Conservation (phyloP, 2,329 filamentous ascomycete species). For the Fusarium chuoi region DNA sequence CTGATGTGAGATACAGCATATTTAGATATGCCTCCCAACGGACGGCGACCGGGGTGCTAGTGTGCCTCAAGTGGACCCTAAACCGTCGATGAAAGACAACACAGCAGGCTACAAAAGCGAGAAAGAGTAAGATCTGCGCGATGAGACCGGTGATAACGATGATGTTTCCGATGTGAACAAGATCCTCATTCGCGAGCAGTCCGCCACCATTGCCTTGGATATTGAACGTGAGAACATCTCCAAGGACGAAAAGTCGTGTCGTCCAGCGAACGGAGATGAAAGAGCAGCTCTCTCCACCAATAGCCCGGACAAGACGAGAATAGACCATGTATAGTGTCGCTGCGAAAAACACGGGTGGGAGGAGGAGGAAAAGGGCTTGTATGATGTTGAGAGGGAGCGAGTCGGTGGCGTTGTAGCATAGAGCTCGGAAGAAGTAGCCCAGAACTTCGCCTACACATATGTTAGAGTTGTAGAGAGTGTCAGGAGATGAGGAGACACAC, state of each 20-base stretch:
- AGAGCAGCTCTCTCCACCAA: slow-evolving; percentile 2
- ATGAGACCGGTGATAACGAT: slow-evolving; percentile 12
- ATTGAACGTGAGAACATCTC: slow-evolving; percentile 24
- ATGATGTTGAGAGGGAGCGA: slow-evolving; percentile 24
- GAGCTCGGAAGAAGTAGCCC: slow-evolving; percentile 24
- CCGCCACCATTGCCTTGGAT: slow-evolving; percentile 22
- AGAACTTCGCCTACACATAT: slow-evolving; percentile 1
- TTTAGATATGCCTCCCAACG: slow-evolving; percentile 11
- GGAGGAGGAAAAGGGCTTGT: slow-evolving; percentile 23
- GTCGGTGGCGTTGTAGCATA: slow-evolving; percentile 13
- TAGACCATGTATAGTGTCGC: slow-evolving; percentile 35
- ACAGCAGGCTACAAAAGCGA: slow-evolving; percentile 14
- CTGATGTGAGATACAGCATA: slow-evolving; percentile 20
- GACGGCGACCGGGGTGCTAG: neutral
- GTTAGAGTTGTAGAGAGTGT: neutral
- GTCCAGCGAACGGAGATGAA: slow-evolving; percentile 14
- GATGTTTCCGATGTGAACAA: neutral
- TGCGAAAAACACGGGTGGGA: slow-evolving; percentile 26
- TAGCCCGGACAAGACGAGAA: slow-evolving; percentile 2
- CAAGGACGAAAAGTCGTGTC: slow-evolving; percentile 19
- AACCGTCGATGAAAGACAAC: slow-evolving; percentile 8
- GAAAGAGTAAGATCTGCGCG: neutral
- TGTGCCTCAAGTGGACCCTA: neutral
- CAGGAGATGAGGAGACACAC: slow-evolving; percentile 45
- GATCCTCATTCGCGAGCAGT: neutral